Base-by-base conservation (phyloP, 192 early-diverging fungal species). In the Helicostylum pulchrum region DNA sequence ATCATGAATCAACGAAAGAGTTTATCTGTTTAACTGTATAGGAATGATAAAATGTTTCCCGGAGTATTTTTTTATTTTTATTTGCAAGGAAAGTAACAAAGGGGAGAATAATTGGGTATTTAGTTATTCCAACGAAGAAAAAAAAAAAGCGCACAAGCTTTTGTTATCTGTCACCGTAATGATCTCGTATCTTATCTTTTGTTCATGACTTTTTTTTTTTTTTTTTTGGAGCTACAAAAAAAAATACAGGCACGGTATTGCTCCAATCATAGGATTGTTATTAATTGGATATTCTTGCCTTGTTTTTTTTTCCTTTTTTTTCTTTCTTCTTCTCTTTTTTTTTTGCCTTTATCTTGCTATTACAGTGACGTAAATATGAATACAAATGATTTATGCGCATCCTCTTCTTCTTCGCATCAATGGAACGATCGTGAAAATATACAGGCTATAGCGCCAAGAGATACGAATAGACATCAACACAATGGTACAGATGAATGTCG, bases 101-200 rank as follows among this genome's bases (percentile, higher is more conserved):
- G n/a, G n/a, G n/a, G n/a, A n/a, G n/a, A n/a, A n/a, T n/a, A n/a
- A n/a, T n/a, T n/a, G n/a, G n/a, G n/a, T n/a, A n/a, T n/a, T n/a
- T n/a, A n/a, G n/a, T n/a, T n/a, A n/a, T 26, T 26, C 26, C 26
- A 26, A 26, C 2, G 26, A 26, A 26, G 2, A 26, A 26, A 26
- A 26, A 26, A 26, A 26, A 26, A 26, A n/a, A n/a, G n/a, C n/a
- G 54, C 31, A 36, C 1, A 19, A 15, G 1, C 6, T 39, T 17
- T 56, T 55, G 26, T 55, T 56, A 36, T 56, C 54, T 56, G 54
- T 56, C 54, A 56, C 54, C n/a, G 11, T 39, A 30, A 34, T 56
- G n/a, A 17, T 56, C 54, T 56, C 54, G 54, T 56, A 56, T 56
- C 54, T 56, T 56, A 56, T 56, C 54, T 56, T 36, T 34, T 39